Base-by-base conservation (phyloP, 108 stramenopile genomes). In the Skeletonema tropicum region DNA sequence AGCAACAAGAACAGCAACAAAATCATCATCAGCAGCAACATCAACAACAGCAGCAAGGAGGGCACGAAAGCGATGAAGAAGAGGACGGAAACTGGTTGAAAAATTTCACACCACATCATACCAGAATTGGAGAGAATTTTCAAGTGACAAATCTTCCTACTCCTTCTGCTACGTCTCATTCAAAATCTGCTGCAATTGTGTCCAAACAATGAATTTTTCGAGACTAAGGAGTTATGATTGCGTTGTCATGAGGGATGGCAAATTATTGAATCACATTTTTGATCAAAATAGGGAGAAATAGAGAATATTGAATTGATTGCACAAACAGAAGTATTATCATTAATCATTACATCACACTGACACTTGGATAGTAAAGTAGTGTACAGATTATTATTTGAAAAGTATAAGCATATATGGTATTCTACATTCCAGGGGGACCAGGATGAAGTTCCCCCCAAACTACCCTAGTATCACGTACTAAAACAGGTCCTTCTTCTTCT, bases 141-240 rank as follows among this genome's bases (percentile, higher is more conserved):
- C 77, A 78, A 64, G 77, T 78, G 23, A 26, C 65, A 2, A 33
- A 78, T 33, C 60, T 78, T 69, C 77, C 77, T 21, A 57, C 36
- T 65, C 71, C 70, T 5, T 60, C 59, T 19, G 68, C 17, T 17
- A 19, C 32, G 13, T 57, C 55, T 15, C 15, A 45, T n/a, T 45
- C 42, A n/a, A 45, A 15, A n/a, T n/a, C 42, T 41, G 39, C 39
- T 45, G 42, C 42, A n/a, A 45, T 45, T 5, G 42, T 45, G 15
- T 15, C 42, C 3, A 45, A 45, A n/a, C 42, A 45, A n/a, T 45
- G 12, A 41, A 13, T 3, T 12, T 13, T 41, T 41, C 12, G 13
- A 41, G 26, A 1, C 26, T 2, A 29, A 29, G 26, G 26, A 29
- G 26, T 29, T 29, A 29, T 29, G 1, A 29, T 29, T 29, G 26